Evolutionary conservation across 1,139 yeast species (phyloP).

Genomic region (Debaryomyces nepalensis): DNA sequence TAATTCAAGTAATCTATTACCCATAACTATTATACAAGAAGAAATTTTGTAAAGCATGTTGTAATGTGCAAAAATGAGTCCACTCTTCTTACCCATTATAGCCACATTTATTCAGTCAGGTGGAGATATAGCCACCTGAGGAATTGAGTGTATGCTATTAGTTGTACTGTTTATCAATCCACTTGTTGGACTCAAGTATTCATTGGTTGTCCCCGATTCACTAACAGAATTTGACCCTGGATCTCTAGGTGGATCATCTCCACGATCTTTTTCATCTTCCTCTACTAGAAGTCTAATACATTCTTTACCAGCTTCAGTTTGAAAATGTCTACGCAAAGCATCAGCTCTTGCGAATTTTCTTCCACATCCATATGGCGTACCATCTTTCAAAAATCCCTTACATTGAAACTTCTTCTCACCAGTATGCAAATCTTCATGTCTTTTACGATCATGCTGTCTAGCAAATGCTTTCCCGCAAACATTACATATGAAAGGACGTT

Average conservation of each 20-base stretch:
- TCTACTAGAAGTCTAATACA: slow-evolving; percentile 78
- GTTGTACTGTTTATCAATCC: slow-evolving; percentile 15
- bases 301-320: slow-evolving; percentile 88
- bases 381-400: slow-evolving; percentile 69
- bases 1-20: too few relatives aligned
- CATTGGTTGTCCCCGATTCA: slow-evolving; percentile 13
- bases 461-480: slow-evolving; percentile 95
- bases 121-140: slow-evolving; percentile 46
- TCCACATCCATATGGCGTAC: slow-evolving; percentile 86
- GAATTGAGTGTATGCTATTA: slow-evolving; percentile 22
- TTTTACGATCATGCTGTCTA: slow-evolving; percentile 89
- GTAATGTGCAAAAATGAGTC: too few relatives aligned
- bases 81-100: too few relatives aligned
- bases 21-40: background rate
- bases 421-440: slow-evolving; percentile 91
- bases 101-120: slow-evolving; percentile 28
- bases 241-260: slow-evolving; percentile 14
- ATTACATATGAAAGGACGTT: slow-evolving; percentile 84
- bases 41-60: background rate
- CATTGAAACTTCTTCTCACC: slow-evolving; percentile 92
- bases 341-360: slow-evolving; percentile 94
- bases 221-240: slow-evolving; percentile 6
- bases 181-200: slow-evolving; percentile 22
- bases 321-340: slow-evolving; percentile 91
- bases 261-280: slow-evolving; percentile 50